A percentile compares a stretch with the other conserved stretches of the same genome.
These are phyloP conservation scores for Umbelopsis isabellina DNA, from an alignment of 192 early-diverging fungal genomes.

Conservation along the genomic window DNA sequence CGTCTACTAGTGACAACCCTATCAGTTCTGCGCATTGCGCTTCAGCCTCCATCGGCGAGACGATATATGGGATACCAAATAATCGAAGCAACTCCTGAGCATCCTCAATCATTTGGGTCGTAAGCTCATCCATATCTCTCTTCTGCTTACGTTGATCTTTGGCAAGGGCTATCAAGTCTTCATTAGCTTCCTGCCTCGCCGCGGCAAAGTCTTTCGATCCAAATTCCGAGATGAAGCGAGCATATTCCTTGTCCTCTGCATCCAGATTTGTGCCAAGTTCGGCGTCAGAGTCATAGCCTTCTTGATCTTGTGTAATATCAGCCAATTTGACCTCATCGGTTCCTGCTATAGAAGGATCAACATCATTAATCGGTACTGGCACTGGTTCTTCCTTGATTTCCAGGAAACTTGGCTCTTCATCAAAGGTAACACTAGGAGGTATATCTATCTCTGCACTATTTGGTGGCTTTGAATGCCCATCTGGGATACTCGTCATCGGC, in stretches of 20 bases:
- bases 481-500: too few species aligned
- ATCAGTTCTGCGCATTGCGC: slow-evolving; percentile 89
- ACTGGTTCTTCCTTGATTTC: too few species aligned
- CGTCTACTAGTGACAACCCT: slow-evolving; percentile 74
- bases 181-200: slow-evolving; percentile 48
- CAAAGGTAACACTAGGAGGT: too few species aligned
- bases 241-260: slow-evolving; percentile 67
- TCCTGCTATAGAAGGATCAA: neutral
- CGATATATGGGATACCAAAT: slow-evolving; percentile 94
- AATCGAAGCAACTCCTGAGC: slow-evolving; percentile 76
- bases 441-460: too few species aligned
- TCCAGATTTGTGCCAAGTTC: slow-evolving; percentile 20
- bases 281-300: slow-evolving; percentile 37
- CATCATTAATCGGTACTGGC: too few species aligned
- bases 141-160: slow-evolving; percentile 56
- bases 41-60: slow-evolving; percentile 97
- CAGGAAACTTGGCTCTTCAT: too few species aligned
- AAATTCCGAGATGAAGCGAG: slow-evolving; percentile 62
- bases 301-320: neutral
- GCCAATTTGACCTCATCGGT: neutral
- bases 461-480: too few species aligned
- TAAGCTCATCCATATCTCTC: slow-evolving; percentile 65
- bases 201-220: slow-evolving; percentile 41
- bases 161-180: slow-evolving; percentile 56
- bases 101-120: slow-evolving; percentile 75